Percentiles rank a stretch among this genome's conserved stretches.
These are phyloP conservation scores for Acanthamoeba castellanii DNA, from an alignment of 208 protist species.

Conservation along the genomic window DNA sequence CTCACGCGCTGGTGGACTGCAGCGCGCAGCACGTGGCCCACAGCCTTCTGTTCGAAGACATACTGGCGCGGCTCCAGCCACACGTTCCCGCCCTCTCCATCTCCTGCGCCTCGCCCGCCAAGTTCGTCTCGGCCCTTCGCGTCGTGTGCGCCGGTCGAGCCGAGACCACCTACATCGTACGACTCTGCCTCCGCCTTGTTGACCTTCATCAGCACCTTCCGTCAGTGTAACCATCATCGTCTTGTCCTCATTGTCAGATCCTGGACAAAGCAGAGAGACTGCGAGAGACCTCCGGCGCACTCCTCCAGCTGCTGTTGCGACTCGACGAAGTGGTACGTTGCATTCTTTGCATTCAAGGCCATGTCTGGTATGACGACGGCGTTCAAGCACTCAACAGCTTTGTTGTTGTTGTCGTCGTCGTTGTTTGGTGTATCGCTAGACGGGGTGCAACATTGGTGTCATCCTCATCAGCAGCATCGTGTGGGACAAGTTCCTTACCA, in stretches of 20 bases:
- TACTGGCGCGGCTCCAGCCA: conserved; percentile 40
- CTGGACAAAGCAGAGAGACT: conserved; percentile 32
- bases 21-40: conserved; percentile 29
- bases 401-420: not conserved
- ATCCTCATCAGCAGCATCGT: conserved; percentile 64
- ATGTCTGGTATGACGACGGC: not conserved
- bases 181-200: not conserved
- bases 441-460: conserved; percentile 18
- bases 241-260: not conserved
- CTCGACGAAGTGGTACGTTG: conserved; percentile 24
- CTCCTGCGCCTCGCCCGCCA: conserved; percentile 5
- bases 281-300: not conserved
- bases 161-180: conserved; percentile 48
- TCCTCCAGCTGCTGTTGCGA: conserved; percentile 21
- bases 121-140: conserved; percentile 24
- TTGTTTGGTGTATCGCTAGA: not conserved
- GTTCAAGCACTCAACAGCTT: not conserved
- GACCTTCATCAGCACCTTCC: not conserved
- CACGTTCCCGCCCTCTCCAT: not conserved
- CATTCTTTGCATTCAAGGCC: not conserved
- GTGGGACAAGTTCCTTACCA: conserved; percentile 43
- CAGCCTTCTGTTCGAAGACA: conserved; percentile 42
- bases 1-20: conserved; percentile 53
- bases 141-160: not conserved
- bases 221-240: not conserved